phyloP scores from a whole-genome alignment of 805 yeast genomes.

The Yarrowia sp. region DNA sequence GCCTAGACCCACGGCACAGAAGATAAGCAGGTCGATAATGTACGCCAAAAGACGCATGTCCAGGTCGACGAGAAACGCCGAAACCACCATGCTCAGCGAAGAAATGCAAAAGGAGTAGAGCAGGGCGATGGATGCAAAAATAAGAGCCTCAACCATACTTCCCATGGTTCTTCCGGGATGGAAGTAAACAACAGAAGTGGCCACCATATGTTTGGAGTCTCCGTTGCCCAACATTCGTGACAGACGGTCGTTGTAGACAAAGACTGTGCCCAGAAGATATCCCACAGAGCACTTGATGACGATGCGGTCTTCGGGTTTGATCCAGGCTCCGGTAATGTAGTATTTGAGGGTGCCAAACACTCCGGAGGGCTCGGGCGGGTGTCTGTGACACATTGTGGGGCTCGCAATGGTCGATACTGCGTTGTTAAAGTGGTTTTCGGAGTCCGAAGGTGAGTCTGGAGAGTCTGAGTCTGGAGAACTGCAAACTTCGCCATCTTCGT shows the following conservation, averaged over 20 bases:
- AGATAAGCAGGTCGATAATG: slow-evolving; percentile 49
- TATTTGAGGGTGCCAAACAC: neutral
- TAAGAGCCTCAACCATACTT: slow-evolving; percentile 69
- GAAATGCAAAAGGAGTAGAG: slow-evolving; percentile 53
- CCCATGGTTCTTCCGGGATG: slow-evolving; percentile 79
- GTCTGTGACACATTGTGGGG: neutral
- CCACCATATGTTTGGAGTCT: slow-evolving; percentile 75
- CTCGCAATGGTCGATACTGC: neutral
- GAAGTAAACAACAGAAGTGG: slow-evolving; percentile 80
- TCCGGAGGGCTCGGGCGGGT: neutral
- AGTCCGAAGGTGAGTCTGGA: neutral
- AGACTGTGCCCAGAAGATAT: slow-evolving; percentile 67
- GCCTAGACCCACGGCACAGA: slow-evolving; percentile 58
- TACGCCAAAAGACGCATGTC: slow-evolving; percentile 52
- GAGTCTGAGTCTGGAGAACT: neutral
- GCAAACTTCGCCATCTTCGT: neutral
- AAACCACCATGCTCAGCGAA: slow-evolving; percentile 48
- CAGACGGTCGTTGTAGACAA: slow-evolving; percentile 51
- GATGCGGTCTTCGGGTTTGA: slow-evolving; percentile 29
- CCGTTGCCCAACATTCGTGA: slow-evolving; percentile 55
- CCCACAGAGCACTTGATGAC: slow-evolving; percentile 66
- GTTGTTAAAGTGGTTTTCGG: neutral
- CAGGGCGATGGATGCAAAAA: slow-evolving; percentile 56
- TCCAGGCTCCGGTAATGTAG: neutral
- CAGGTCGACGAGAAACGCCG: slow-evolving; percentile 45